Evolutionary conservation across 306 rosid species (phyloP), one percentile per base, ranked within the genome.

Genomic region (Erythrophleum fordii): DNA sequence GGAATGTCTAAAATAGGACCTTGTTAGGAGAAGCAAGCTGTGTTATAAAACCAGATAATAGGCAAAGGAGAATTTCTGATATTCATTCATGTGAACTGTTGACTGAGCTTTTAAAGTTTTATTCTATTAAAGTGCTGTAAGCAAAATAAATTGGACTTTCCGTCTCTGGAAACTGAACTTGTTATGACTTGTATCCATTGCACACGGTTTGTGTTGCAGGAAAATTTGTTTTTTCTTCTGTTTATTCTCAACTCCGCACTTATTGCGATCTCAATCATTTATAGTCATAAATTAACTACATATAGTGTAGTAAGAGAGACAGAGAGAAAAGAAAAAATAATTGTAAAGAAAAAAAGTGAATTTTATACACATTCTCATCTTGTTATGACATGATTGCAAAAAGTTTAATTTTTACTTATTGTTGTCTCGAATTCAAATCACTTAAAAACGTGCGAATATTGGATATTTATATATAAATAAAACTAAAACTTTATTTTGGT

Each of bases 31-130:
- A 64, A 77, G 55, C 64, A 62, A 72, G 65, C 51, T 71, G 71
- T 37, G 52, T 10, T 17, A 53, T 77, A 44, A 58, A 69, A 69
- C n/a, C 69, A 77, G 42, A 10, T 80, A 42, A 74, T 69, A 77
- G 48, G 67, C 72, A 74, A 75, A 69, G 66, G 28, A 72, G 16
- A 41, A 5, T 52, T 78, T 56, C 18, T 75, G 45, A 8, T 73
- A 61, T 82, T 74, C 82, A 82, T 82, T 83, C 74, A 45, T 82
- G 76, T 72, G 77, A 71, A 39, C 51, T 46, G 11, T 42, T 73
- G 72, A 29, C 22, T 52, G 66, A 35, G 45, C 44, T 72, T 80
- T 41, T 64, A 77, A 76, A 76, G 17, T 39, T 80, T 77, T 31
- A 45, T 68, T 80, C 69, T 51, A 85, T 75, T 64, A 53, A 59